Conservation (phyloP, 805 yeast genomes). For the Teunomyces cretensis region DNA sequence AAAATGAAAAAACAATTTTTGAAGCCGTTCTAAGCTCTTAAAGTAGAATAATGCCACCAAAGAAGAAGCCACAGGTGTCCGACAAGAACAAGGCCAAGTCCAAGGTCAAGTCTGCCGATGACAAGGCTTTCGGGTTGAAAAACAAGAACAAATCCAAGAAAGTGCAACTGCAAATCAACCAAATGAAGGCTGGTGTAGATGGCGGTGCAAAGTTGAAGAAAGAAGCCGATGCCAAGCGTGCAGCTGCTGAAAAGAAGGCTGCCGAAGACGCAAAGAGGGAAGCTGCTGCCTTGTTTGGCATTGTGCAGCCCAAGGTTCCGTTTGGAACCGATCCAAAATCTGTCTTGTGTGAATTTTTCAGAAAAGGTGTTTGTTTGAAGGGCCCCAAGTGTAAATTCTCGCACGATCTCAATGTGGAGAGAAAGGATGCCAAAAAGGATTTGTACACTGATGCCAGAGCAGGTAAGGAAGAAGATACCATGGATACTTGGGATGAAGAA, state of each 20-base stretch:
- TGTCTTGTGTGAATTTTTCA: constrained; percentile 86
- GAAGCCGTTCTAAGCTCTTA: neutral
- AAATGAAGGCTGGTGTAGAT: constrained; percentile 44
- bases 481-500: constrained; percentile 97
- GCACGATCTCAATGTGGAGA: constrained; percentile 81
- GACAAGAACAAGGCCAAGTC: constrained; percentile 68
- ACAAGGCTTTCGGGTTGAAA: constrained; percentile 93
- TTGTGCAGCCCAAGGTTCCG: constrained; percentile 81
- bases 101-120: constrained; percentile 63
- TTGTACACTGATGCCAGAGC: constrained; percentile 85
- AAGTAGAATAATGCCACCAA: constrained; percentile 69
- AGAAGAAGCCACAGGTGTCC: constrained; percentile 51
- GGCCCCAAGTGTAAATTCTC: constrained; percentile 89
- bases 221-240: constrained; percentile 71
- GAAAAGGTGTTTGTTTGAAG: constrained; percentile 79
- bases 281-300: constrained; percentile 73
- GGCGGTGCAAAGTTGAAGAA: constrained; percentile 58
- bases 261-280: constrained; percentile 87
- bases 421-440: constrained; percentile 88
- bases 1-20: neutral
- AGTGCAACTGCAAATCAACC: constrained; percentile 57
- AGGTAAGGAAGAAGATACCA: constrained; percentile 74
- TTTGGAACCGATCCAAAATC: constrained; percentile 98
- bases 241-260: constrained; percentile 80
- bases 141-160: constrained; percentile 93